Percentiles rank a stretch among this genome's conserved stretches.
Evolutionary conservation across 2,329 filamentous ascomycete species (phyloP).

Genomic region (Blumeria graminis): DNA sequence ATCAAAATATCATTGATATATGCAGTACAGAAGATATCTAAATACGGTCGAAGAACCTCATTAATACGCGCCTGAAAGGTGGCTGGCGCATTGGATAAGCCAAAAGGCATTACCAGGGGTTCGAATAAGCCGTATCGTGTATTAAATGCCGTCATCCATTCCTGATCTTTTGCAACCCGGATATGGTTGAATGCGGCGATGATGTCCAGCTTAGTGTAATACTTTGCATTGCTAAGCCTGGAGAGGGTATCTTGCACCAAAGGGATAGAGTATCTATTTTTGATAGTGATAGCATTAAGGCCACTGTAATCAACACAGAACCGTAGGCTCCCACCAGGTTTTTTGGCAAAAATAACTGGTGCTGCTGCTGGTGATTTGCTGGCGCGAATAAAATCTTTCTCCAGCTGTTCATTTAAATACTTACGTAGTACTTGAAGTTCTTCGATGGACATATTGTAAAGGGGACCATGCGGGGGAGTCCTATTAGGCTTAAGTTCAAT

Average conservation of each 20-base stretch:
- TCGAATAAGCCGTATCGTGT: no score
- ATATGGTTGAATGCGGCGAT: no score
- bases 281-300: background rate
- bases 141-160: no score
- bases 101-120: no score
- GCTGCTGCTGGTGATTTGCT: background rate
- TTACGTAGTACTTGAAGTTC: background rate
- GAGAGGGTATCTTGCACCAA: background rate
- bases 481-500: background rate
- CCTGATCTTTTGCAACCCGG: no score
- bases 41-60: no score
- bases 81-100: no score
- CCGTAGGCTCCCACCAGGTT: background rate
- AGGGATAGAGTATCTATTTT: slow-evolving; percentile 1
- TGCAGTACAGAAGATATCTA: no score
- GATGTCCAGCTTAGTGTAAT: no score
- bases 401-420: background rate
- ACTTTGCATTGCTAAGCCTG: no score
- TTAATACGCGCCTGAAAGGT: no score
- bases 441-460: background rate
- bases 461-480: background rate
- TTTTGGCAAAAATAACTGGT: background rate
- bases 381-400: background rate
- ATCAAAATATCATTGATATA: no score
- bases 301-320: background rate